These are phyloP conservation scores for Leucaena leucocephala DNA, from an alignment of 306 rosid species.

Conservation along the genomic window DNA sequence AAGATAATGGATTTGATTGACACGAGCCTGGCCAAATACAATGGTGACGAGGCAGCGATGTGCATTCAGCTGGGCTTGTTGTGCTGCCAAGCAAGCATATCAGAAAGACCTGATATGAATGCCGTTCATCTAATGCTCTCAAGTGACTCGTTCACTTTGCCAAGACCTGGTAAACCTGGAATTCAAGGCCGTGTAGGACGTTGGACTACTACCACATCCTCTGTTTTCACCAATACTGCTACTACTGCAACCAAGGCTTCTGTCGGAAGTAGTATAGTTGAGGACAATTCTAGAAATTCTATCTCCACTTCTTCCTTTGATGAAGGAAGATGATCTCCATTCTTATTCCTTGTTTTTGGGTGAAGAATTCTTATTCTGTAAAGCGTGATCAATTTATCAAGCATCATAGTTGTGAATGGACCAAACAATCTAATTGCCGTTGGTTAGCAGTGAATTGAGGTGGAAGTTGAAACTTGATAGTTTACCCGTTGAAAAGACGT, in stretches of 20 bases:
- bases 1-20: slow-evolving; percentile 53
- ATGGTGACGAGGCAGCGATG: slow-evolving; percentile 70
- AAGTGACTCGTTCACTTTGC: slow-evolving; percentile 65
- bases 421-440: neutral
- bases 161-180: slow-evolving; percentile 63
- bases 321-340: slow-evolving; percentile 49
- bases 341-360: too few species aligned
- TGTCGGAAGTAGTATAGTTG: slow-evolving; percentile 43
- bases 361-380: neutral
- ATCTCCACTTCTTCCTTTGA: slow-evolving; percentile 59
- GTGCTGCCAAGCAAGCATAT: slow-evolving; percentile 56
- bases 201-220: slow-evolving; percentile 50
- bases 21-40: slow-evolving; percentile 44
- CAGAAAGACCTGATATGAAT: slow-evolving; percentile 68
- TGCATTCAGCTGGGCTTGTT: slow-evolving; percentile 68
- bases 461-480: neutral
- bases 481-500: neutral
- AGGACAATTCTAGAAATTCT: slow-evolving; percentile 67
- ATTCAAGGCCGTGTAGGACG: slow-evolving; percentile 60
- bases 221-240: slow-evolving; percentile 48
- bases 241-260: slow-evolving; percentile 50
- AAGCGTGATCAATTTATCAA: neutral
- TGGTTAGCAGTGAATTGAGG: neutral
- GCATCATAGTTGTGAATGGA: neutral
- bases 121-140: slow-evolving; percentile 66